These are phyloP conservation scores for Piloderma croceum DNA, from an alignment of 768 basidiomycete species.

Conservation along the genomic window DNA sequence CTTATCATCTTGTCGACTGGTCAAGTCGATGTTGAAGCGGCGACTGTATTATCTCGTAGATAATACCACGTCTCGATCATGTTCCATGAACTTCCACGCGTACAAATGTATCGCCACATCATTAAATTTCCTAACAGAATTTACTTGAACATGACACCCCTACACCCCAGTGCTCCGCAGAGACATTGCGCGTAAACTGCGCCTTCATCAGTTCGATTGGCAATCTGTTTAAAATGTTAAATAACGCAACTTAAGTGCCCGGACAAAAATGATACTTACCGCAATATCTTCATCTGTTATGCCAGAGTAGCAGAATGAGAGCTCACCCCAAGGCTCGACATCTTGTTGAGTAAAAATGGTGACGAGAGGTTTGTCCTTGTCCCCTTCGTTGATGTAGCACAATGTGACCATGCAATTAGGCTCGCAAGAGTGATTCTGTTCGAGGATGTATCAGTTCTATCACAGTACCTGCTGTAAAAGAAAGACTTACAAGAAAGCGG, in stretches of 20 bases:
- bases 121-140: too few relatives aligned
- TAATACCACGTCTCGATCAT: too few relatives aligned
- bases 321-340: constrained; percentile 60
- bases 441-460: too few relatives aligned
- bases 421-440: constrained; percentile 86
- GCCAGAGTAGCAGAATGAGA: constrained; percentile 74
- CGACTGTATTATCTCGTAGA: too few relatives aligned
- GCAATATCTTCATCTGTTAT: constrained; percentile 29
- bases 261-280: constrained; percentile 10
- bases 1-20: too few relatives aligned
- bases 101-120: too few relatives aligned
- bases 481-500: constrained; percentile 72
- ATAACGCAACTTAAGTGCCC: constrained; percentile 4
- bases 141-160: constrained; percentile 31
- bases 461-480: too few relatives aligned
- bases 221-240: too few relatives aligned
- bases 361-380: constrained; percentile 63
- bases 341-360: constrained; percentile 62
- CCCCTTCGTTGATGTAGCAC: constrained; percentile 73
- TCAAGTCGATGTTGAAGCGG: too few relatives aligned
- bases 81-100: too few relatives aligned
- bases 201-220: too few relatives aligned
- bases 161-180: constrained; percentile 50
- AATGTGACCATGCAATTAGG: constrained; percentile 74
- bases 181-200: constrained; percentile 46